Percentiles rank a stretch among this genome's conserved stretches.
These are phyloP conservation scores for Rhodotorula babjevae DNA, from an alignment of 768 basidiomycete species.

Conservation along the genomic window DNA sequence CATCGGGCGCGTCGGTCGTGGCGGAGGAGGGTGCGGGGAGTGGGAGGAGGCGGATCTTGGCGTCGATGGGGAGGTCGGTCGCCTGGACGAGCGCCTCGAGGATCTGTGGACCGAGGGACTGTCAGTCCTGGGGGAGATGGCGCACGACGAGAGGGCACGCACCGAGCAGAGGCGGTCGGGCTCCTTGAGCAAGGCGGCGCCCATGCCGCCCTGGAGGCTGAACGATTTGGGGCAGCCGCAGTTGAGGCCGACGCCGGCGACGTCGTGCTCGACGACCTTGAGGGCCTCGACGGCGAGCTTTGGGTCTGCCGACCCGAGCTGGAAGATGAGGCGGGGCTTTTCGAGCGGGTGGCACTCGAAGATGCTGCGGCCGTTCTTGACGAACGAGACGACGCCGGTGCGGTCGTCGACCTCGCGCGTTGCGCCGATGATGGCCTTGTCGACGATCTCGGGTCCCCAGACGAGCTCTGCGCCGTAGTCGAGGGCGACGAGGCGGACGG, in stretches of 20 bases:
- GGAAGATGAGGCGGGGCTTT: slow-evolving; percentile 89
- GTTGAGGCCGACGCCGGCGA: slow-evolving; percentile 92
- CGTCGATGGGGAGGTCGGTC: slow-evolving; percentile 84
- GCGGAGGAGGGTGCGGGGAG: too few species aligned
- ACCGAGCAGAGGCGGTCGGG: slow-evolving; percentile 73
- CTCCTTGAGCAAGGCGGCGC: slow-evolving; percentile 85
- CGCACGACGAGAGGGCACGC: neutral
- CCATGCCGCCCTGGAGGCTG: slow-evolving; percentile 67
- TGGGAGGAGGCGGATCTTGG: slow-evolving; percentile 78
- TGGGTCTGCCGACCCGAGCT: slow-evolving; percentile 86
- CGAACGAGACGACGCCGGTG: slow-evolving; percentile 82
- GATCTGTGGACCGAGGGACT: slow-evolving; percentile 53
- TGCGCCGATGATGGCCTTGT: slow-evolving; percentile 86
- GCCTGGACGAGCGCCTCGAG: slow-evolving; percentile 66
- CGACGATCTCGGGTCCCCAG: slow-evolving; percentile 94
- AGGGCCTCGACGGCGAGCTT: slow-evolving; percentile 89
- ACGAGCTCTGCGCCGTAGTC: slow-evolving; percentile 75
- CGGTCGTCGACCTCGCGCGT: slow-evolving; percentile 70
- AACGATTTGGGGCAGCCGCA: slow-evolving; percentile 66
- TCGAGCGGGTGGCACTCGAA: slow-evolving; percentile 92
- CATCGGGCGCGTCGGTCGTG: neutral
- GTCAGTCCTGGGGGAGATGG: neutral
- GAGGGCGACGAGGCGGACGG: slow-evolving; percentile 51
- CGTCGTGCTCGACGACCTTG: slow-evolving; percentile 73
- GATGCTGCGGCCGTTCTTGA: slow-evolving; percentile 74